phyloP scores from a whole-genome alignment of 768 basidiomycete genomes.

The Mycena amicta region DNA sequence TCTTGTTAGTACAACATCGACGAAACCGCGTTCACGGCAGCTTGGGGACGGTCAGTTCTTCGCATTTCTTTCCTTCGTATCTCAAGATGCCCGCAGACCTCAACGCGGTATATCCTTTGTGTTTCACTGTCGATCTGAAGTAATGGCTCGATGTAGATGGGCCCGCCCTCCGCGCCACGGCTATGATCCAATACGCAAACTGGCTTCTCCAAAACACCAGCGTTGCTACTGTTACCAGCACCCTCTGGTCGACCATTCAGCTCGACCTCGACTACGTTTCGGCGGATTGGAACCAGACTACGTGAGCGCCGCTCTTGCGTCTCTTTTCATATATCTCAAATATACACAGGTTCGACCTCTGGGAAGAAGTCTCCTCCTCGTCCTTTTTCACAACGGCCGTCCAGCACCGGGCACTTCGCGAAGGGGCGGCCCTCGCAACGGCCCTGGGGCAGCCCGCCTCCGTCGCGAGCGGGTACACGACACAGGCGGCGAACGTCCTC shows the following conservation, averaged over 20 bases:
- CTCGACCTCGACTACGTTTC: constrained; percentile 60
- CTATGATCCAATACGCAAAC: constrained; percentile 70
- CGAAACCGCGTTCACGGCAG: constrained; percentile 57
- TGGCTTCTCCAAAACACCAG: constrained; percentile 55
- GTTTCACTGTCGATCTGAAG: too few species aligned
- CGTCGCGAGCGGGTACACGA: constrained; percentile 52
- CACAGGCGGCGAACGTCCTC: constrained; percentile 63
- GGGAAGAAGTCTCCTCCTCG: constrained; percentile 72
- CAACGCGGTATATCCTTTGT: constrained; percentile 49
- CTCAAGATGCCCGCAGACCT: too few species aligned
- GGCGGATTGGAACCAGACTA: constrained; percentile 53
- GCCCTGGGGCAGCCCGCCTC: constrained; percentile 49
- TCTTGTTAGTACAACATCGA: constrained; percentile 60
- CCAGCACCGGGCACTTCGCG: constrained; percentile 73
- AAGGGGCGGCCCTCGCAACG: constrained; percentile 65
- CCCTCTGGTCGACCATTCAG: constrained; percentile 29
- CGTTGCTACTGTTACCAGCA: constrained; percentile 38
- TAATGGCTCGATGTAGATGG: constrained; percentile 55
- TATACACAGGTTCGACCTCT: constrained; percentile 57
- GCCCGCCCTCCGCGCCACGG: constrained; percentile 68
- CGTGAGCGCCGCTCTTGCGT: constrained; percentile 37
- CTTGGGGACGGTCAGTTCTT: too few species aligned
- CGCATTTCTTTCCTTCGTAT: too few species aligned
- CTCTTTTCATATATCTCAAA: too few species aligned
- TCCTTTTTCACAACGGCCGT: constrained; percentile 84